These are phyloP conservation scores for Xylaria longipes DNA, from an alignment of 495 filamentous ascomycete species.

Conservation along the genomic window DNA sequence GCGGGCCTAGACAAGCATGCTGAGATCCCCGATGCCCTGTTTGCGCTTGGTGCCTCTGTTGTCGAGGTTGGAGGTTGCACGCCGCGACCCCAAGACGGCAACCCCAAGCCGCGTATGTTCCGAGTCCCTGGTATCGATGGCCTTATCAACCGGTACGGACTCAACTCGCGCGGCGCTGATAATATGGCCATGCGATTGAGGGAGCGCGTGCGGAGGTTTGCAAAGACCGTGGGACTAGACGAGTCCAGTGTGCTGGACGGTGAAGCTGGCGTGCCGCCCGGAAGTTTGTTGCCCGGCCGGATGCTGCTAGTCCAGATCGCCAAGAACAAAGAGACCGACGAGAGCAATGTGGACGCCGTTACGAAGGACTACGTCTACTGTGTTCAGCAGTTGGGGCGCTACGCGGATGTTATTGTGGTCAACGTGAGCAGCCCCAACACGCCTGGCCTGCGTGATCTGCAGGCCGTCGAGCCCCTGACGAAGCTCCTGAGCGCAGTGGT, in stretches of 20 bases:
- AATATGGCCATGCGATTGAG: slow-evolving; percentile 80
- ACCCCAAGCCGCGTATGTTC: slow-evolving; percentile 86
- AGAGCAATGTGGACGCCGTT: slow-evolving; percentile 82
- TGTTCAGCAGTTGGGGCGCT: slow-evolving; percentile 77
- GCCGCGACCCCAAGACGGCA: slow-evolving; percentile 82
- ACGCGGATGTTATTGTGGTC: slow-evolving; percentile 93
- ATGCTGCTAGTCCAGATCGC: slow-evolving; percentile 92
- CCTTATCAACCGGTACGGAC: slow-evolving; percentile 93
- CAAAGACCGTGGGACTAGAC: slow-evolving; percentile 69
- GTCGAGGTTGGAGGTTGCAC: slow-evolving; percentile 94
- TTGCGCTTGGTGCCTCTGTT: slow-evolving; percentile 79
- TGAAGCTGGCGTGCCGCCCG: slow-evolving; percentile 67
- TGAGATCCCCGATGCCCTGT: slow-evolving; percentile 80
- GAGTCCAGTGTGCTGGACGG: slow-evolving; percentile 78
- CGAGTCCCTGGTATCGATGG: slow-evolving; percentile 79
- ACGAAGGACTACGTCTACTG: slow-evolving; percentile 85
- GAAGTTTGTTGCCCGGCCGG: slow-evolving; percentile 74
- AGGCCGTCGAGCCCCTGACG: slow-evolving; percentile 81
- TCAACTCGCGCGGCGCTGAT: slow-evolving; percentile 90
- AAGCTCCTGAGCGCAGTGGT: slow-evolving; percentile 83
- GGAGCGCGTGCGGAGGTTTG: slow-evolving; percentile 77
- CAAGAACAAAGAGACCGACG: slow-evolving; percentile 93
- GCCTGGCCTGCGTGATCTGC: slow-evolving; percentile 83
- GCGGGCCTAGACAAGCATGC: slow-evolving; percentile 95
- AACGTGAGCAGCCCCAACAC: slow-evolving; percentile 98